Evolutionary conservation across 768 basidiomycete genomes (phyloP).

Genomic region (Lyophyllum semitale): DNA sequence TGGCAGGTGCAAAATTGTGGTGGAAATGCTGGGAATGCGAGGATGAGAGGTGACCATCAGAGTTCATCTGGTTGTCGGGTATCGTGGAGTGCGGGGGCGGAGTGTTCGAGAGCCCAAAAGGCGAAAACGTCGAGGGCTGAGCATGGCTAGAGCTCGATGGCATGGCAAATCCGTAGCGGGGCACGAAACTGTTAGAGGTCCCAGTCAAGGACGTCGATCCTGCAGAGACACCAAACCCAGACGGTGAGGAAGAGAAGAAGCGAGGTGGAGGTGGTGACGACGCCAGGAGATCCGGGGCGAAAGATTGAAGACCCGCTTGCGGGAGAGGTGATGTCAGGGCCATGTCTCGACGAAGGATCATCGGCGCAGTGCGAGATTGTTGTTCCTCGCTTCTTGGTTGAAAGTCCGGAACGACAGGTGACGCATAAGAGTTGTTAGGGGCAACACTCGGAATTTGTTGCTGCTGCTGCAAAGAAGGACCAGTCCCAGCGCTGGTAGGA

Average conservation of each 20-base stretch:
- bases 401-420: constrained; percentile 16
- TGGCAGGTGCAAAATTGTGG: constrained; percentile 33
- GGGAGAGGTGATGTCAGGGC: constrained; percentile 21
- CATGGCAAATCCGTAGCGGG: constrained; percentile 33
- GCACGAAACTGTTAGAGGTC: constrained; percentile 35
- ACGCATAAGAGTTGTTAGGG: constrained; percentile 7
- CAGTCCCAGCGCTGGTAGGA: constrained; percentile 58
- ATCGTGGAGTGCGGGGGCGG: constrained; percentile 32
- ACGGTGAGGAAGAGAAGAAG: constrained; percentile 37
- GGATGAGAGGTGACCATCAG: constrained; percentile 31
- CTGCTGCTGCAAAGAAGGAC: constrained; percentile 36
- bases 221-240: constrained; percentile 25
- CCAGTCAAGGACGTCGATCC: constrained; percentile 31
- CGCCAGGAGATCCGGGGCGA: constrained; percentile 35
- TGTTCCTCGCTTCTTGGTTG: constrained; percentile 21
- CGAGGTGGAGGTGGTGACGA: constrained; percentile 49
- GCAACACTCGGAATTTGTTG: constrained; percentile 36
- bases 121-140: constrained; percentile 32
- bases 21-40: constrained; percentile 38
- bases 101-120: constrained; percentile 35
- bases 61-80: constrained; percentile 34
- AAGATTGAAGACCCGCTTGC: constrained; percentile 18
- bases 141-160: constrained; percentile 20
- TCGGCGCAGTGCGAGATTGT: constrained; percentile 14
- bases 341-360: constrained; percentile 24